Evolutionary conservation across 495 filamentous ascomycete species (phyloP).

Genomic region (Penicillium pancosmium): DNA sequence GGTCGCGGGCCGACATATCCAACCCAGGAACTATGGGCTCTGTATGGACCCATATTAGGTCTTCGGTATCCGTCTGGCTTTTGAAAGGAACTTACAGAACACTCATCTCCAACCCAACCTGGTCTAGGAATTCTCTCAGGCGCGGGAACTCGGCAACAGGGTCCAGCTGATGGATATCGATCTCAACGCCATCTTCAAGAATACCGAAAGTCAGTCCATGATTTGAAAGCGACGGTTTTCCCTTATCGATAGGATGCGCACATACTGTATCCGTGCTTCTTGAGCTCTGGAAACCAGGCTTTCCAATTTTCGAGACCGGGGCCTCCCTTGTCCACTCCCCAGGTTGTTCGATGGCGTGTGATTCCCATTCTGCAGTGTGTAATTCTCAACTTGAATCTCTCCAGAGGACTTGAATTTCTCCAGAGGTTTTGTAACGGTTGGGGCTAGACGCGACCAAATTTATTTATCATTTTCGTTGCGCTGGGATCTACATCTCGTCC

Average conservation of each 20-base stretch:
- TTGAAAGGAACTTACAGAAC: constrained; percentile 18
- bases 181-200: constrained; percentile 21
- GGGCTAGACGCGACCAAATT: background rate
- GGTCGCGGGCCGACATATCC: constrained; percentile 26
- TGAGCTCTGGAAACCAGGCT: constrained; percentile 23
- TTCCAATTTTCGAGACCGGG: constrained; percentile 20
- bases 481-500: background rate
- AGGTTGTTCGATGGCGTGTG: constrained; percentile 24
- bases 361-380: constrained; percentile 15
- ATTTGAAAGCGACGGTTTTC: background rate
- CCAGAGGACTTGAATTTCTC: no score
- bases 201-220: background rate
- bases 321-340: constrained; percentile 27
- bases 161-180: constrained; percentile 21
- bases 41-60: background rate
- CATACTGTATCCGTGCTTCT: constrained; percentile 32
- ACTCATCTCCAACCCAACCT: constrained; percentile 25
- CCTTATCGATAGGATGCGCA: background rate
- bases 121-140: constrained; percentile 24
- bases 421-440: background rate
- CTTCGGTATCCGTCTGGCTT: background rate
- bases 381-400: background rate
- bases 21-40: constrained; percentile 26
- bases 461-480: background rate
- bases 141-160: constrained; percentile 15